Conservation (phyloP, 768 basidiomycete species). For the Russula compacta region DNA sequence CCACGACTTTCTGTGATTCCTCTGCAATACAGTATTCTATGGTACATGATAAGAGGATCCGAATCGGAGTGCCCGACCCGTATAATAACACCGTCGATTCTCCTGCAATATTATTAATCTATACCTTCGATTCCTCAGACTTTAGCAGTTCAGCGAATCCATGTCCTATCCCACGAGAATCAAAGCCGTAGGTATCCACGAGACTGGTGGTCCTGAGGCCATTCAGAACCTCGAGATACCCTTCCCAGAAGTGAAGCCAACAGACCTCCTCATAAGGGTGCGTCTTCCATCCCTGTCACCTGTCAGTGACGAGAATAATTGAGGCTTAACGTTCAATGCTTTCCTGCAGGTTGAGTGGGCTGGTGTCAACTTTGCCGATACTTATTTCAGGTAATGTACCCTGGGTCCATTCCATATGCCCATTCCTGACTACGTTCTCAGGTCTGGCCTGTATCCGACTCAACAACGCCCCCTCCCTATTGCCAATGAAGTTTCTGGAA, state of each 20-base stretch:
- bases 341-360: constrained; percentile 51
- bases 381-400: constrained; percentile 59
- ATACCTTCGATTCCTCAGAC: background rate
- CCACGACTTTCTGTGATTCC: too few relatives aligned
- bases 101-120: background rate
- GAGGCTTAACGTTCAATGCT: background rate
- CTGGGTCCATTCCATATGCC: constrained; percentile 13
- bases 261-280: constrained; percentile 49
- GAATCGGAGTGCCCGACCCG: too few relatives aligned
- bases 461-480: constrained; percentile 53
- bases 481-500: constrained; percentile 75
- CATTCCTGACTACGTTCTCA: background rate
- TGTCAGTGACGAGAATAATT: background rate
- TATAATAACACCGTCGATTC: background rate
- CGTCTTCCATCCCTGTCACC: background rate
- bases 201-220: constrained; percentile 73
- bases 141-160: background rate
- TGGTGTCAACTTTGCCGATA: constrained; percentile 85
- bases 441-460: constrained; percentile 55
- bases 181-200: constrained; percentile 64
- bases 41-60: too few relatives aligned
- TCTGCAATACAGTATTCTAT: too few relatives aligned
- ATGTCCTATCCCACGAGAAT: constrained; percentile 55
- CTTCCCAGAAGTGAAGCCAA: constrained; percentile 53
- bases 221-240: constrained; percentile 57